Conservation (phyloP, 768 basidiomycete species). For the Rhodotorula taiwanensis region DNA sequence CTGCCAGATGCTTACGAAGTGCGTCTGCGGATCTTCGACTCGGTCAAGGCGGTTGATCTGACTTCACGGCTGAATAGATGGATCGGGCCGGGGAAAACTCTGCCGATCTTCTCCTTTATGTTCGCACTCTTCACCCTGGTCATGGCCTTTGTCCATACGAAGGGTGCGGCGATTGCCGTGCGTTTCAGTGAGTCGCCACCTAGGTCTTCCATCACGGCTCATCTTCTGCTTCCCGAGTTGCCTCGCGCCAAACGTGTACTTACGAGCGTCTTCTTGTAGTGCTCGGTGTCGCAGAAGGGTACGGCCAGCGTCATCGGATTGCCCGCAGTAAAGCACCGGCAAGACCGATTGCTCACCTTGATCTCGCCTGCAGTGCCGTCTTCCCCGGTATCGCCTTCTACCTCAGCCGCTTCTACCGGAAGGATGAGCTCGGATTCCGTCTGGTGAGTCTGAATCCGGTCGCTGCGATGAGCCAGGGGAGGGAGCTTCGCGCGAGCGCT, state of each 20-base stretch:
- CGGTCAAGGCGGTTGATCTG: neutral
- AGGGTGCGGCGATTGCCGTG: slow-evolving; percentile 14
- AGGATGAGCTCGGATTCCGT: slow-evolving; percentile 37
- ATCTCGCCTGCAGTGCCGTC: no score
- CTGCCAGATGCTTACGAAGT: neutral
- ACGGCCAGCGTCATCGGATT: no score
- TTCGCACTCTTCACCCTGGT: slow-evolving; percentile 29
- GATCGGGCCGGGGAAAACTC: slow-evolving; percentile 14
- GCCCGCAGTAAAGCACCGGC: no score
- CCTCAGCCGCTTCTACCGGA: slow-evolving; percentile 23
- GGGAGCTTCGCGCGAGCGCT: no score
- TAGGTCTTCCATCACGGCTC: neutral
- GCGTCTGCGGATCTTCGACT: neutral
- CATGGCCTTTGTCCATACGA: slow-evolving; percentile 25
- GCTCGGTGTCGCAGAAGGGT: slow-evolving; percentile 28
- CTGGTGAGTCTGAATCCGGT: neutral
- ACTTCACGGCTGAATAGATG: slow-evolving; percentile 1
- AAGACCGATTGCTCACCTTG: no score
- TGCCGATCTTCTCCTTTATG: slow-evolving; percentile 13
- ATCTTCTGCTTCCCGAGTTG: no score
- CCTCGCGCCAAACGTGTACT: neutral
- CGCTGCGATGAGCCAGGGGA: neutral
- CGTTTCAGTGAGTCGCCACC: slow-evolving; percentile 11
- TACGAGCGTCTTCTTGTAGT: neutral
- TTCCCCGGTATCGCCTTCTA: slow-evolving; percentile 29